Evolutionary conservation across 83 land plant species (phyloP), one percentile per base, ranked within the genome.

Genomic region (Isoetes engelmannii): DNA sequence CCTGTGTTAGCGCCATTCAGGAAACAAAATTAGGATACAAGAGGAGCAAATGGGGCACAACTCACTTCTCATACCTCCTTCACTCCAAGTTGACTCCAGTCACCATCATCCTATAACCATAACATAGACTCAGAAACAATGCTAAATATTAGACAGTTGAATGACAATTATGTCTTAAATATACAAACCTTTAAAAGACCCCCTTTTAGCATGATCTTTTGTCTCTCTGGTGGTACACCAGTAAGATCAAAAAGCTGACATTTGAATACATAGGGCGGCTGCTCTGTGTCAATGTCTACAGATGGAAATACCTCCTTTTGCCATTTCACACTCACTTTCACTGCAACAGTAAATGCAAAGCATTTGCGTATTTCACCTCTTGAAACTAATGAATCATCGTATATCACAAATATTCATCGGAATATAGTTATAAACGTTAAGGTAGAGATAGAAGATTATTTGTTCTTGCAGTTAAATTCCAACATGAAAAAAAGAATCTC

Each of bases 221-320:
- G 98, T 67, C 98, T 84, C 75, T 93, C 98, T 1, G 98, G 98
- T 6, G 96, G 92, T 4, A 93, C 98, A 18, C 96, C 98, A 51
- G 98, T 93, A 9, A 93, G 80, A 55, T 86, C 92, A 78, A 65
- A 93, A 54, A 93, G 82, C 75, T 93, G 98, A 74, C 92, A 82
- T 77, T 93, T 93, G 67, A 93, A 93, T 47, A 93, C 90, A 69
- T 71, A 81, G 7, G 98, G 92, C 17, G 97, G 84, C 75, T 86
- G 92, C 56, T 68, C 87, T 4, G 97, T 90, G 71, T 93, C 98
- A 55, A 93, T 93, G 72, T 93, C 98, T 19, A 93, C 92, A 67
- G 76, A 75, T 15, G 84, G 74, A 53, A 90, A 90, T n/a, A 85
- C 59, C 69, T 93, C 84, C 83, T 93, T 93, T 76, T 90, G 96